Evolutionary conservation across 768 basidiomycete genomes (phyloP).

Genomic region (Leucocoprinus leucothites): DNA sequence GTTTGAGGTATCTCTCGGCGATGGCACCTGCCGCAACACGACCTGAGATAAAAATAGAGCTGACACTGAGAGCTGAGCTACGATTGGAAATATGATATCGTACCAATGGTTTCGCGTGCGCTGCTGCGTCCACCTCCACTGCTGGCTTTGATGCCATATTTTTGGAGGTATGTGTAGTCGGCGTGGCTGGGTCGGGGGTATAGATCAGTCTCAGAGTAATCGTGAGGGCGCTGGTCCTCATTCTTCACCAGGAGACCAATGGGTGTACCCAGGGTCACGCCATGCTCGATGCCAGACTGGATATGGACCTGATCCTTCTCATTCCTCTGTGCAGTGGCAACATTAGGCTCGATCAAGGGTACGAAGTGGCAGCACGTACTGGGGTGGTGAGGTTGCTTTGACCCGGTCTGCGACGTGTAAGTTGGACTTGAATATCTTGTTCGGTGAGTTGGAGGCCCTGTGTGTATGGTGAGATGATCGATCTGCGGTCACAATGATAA

Average conservation of each 20-base stretch:
- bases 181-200: constrained; percentile 98
- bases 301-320: constrained; percentile 94
- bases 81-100: constrained; percentile 12
- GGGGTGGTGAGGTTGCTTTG: constrained; percentile 97
- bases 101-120: constrained; percentile 96
- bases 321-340: constrained; percentile 57
- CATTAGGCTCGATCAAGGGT: constrained; percentile 3
- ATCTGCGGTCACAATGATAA: not conserved
- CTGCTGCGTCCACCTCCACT: constrained; percentile 94
- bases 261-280: constrained; percentile 94
- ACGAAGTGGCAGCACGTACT: constrained; percentile 41
- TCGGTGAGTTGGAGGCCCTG: constrained; percentile 82
- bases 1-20: constrained; percentile 90
- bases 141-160: constrained; percentile 97
- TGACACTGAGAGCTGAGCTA: not conserved
- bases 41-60: constrained; percentile 41
- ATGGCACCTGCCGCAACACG: constrained; percentile 98
- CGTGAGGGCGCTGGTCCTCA: constrained; percentile 97
- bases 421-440: constrained; percentile 86
- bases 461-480: not conserved
- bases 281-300: constrained; percentile 92
- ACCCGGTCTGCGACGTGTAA: constrained; percentile 89
- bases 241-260: constrained; percentile 96
- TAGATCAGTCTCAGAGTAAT: constrained; percentile 97
- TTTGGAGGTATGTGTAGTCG: constrained; percentile 96